Evolutionary conservation across 2,329 filamentous ascomycete species (phyloP), one percentile per base, ranked within the genome.

Genomic region (Penicillium thymicola): DNA sequence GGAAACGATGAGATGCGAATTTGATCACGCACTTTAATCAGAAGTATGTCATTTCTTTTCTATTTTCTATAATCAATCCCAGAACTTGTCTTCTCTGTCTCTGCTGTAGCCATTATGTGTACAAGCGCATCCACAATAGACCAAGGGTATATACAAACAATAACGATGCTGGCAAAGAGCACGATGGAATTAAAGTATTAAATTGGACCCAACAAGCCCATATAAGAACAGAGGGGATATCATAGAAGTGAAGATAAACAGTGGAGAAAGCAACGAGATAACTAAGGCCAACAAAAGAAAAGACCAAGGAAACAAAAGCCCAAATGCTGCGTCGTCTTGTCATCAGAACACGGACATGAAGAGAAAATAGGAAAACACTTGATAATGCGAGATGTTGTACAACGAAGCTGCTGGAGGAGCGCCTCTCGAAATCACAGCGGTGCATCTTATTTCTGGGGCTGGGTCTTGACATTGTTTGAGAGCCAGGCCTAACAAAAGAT

Each of bases 391-490:
- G 62, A 55, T 71, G 67, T 73, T 73, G 58, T 74, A 73, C 71
- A 56, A 74, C 60, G 63, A 71, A 65, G 61, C 60, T 58, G 53
- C 38, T 46, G 43, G 46, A 47, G 37, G 47, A 45, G 38, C 49
- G 59, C 59, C 60, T 64, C 62, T 67, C 53, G 54, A 55, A 57
- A 55, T 62, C 54, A 59, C 58, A 56, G 54, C 57, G 57, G 57
- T 57, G 45, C 44, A 49, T 46, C 42, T 68, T 72, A 75, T 71
- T 75, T 76, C 60, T 70, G 66, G 30, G 76, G 73, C 56, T 72
- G 75, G 30, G 76, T 76, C 79, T 92, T 92, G 77, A 92, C 87
- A 71, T 92, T 92, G 78, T 90, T 90, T 63, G 88, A 91, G 64
- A 93, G 81, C 89, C 89, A 92, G 53, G 86, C 80, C 81, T 84